Evolutionary conservation across 106 monocot species (phyloP).

Genomic region (Dioscorea zingiberensis): DNA sequence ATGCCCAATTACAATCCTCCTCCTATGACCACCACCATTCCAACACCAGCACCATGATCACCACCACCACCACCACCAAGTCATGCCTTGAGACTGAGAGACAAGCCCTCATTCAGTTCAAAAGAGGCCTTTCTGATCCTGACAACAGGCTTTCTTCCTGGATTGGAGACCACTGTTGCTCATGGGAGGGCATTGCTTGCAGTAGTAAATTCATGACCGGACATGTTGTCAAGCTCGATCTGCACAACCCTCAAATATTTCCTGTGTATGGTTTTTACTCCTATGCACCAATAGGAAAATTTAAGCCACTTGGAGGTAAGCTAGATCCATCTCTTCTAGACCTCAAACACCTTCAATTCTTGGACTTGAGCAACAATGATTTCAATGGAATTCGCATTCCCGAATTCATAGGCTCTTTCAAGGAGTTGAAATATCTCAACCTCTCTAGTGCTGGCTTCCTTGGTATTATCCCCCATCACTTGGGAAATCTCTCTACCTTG

Average conservation of each 20-base stretch:
- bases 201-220: constrained; percentile 14
- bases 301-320: background rate
- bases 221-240: too few species aligned
- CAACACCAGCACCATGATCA: too few species aligned
- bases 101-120: too few species aligned
- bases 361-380: constrained; percentile 25
- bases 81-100: too few species aligned
- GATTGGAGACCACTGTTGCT: constrained; percentile 15
- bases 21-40: too few species aligned
- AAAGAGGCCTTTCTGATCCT: too few species aligned
- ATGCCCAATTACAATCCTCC: too few species aligned
- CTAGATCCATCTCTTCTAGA: constrained; percentile 13
- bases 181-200: constrained; percentile 25
- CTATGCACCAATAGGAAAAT: too few species aligned
- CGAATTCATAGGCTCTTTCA: constrained; percentile 15
- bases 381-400: constrained; percentile 11
- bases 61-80: too few species aligned
- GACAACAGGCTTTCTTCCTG: too few species aligned
- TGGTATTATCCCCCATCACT: constrained; percentile 14
- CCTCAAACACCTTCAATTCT: constrained; percentile 6
- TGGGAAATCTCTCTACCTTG: constrained; percentile 27
- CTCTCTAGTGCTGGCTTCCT: constrained; percentile 6
- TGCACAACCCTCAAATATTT: too few species aligned
- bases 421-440: constrained; percentile 24
- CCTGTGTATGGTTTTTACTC: too few species aligned